Evolutionary conservation across 2,329 filamentous ascomycete genomes (phyloP).

Genomic region (Aureobasidium sp.): DNA sequence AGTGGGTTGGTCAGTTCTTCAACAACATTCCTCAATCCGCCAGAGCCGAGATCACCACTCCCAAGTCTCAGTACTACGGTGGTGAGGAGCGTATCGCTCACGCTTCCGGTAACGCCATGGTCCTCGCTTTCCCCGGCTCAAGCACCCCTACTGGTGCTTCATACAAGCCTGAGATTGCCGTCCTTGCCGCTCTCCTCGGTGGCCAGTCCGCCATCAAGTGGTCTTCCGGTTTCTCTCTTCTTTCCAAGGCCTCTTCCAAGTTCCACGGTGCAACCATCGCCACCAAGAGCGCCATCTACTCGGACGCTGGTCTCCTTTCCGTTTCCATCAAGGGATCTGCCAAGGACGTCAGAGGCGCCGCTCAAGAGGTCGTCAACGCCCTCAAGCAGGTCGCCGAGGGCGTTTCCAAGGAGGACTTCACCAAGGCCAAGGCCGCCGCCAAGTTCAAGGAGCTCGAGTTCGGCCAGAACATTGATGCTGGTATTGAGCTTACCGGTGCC

Average conservation of each 20-base stretch:
- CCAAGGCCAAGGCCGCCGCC: conserved; percentile 84
- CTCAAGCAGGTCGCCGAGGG: conserved; percentile 68
- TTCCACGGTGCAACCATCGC: conserved; percentile 59
- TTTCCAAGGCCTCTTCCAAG: conserved; percentile 67
- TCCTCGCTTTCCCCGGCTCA: conserved; percentile 88
- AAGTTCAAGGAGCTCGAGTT: conserved; percentile 86
- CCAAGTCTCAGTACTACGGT: conserved; percentile 79
- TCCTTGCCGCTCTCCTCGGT: conserved; percentile 82
- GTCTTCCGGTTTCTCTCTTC: conserved; percentile 83
- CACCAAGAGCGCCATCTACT: conserved; percentile 78
- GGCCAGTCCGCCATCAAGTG: conserved; percentile 91
- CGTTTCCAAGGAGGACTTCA: conserved; percentile 74
- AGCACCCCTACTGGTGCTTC: conserved; percentile 61
- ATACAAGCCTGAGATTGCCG: conserved; percentile 83
- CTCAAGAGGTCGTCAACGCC: conserved; percentile 68
- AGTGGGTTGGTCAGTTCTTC: conserved; percentile 95
- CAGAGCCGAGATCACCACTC: conserved; percentile 48
- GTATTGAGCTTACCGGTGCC: conserved; percentile 75
- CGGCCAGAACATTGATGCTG: conserved; percentile 67
- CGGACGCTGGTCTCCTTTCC: conserved; percentile 83
- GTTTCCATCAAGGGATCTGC: conserved; percentile 73
- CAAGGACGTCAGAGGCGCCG: conserved; percentile 61
- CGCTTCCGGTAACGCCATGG: conserved; percentile 67
- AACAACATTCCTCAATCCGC: conserved; percentile 51
- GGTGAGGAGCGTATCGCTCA: conserved; percentile 87